Base-by-base conservation (phyloP, 306 rosid genomes). In the Rosa multiflora region DNA sequence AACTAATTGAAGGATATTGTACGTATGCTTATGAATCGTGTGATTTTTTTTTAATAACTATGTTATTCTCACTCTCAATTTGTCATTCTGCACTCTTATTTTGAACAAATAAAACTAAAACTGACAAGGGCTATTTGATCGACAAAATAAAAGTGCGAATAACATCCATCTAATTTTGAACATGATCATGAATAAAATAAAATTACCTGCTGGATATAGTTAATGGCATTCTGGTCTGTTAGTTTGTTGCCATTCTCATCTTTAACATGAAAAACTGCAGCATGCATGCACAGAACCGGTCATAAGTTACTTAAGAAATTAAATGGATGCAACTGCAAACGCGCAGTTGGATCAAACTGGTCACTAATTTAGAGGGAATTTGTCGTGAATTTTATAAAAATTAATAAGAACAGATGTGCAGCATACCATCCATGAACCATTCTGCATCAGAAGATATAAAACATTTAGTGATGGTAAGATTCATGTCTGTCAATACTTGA, bases 391-490 rank as follows among this genome's bases (percentile, higher is more conserved):
- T 53, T 5, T 53, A 17, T 6, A 53, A 53, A 49, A 18, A 49
- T 53, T 18, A 52, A 18, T 18, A 53, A 53, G 23, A 5, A 53
- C 4, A 53, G 21, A 14, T 53, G 21, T 17, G 59, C 8, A 23
- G 13, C 32, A 29, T 71, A 89, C 92, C 94, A 83, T 91, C 92
- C 91, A 91, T 91, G 88, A 85, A 89, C 97, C 97, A 91, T 48
- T 85, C 87, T 35, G 89, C 94, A 78, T 91, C 97, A 67, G 83
- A 91, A 79, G 97, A 89, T 81, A 90, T 89, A 68, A 78, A 85
- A 82, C 96, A 55, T 78, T 90, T 92, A 67, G 87, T 83, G 49
- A 92, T 92, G 62, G 83, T 81, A 79, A 90, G 93, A 79, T 92
- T 89, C 88, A 85, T 74, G 76, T 92, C 97, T 23, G 97, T 90